Percentiles rank a stretch among this genome's conserved stretches.
Evolutionary conservation across 768 basidiomycete genomes (phyloP).

Genomic region (Coprinellus micaceus): DNA sequence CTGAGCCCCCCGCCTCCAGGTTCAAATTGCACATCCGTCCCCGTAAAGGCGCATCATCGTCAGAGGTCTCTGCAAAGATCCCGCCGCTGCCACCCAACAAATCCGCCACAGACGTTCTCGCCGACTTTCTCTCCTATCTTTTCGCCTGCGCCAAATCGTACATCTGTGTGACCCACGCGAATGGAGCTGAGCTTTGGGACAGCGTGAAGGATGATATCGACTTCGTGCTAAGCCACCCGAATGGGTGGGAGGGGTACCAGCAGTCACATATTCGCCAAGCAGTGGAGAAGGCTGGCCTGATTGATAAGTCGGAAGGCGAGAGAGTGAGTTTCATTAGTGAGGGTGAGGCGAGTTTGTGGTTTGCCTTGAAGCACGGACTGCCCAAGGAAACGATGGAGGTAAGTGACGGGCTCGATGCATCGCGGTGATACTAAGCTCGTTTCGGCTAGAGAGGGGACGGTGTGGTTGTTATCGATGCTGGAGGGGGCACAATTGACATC

Average conservation of each 20-base stretch:
- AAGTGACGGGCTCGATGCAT: background rate
- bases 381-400: slow-evolving; percentile 7
- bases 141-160: slow-evolving; percentile 7
- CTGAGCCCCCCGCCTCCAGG: background rate
- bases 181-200: slow-evolving; percentile 9
- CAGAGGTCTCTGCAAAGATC: background rate
- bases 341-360: slow-evolving; percentile 11
- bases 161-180: slow-evolving; percentile 10
- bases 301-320: slow-evolving; percentile 12
- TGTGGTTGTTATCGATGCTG: slow-evolving; percentile 54
- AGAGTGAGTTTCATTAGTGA: slow-evolving; percentile 12
- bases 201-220: slow-evolving; percentile 22
- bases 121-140: slow-evolving; percentile 14
- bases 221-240: slow-evolving; percentile 14
- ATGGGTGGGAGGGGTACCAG: slow-evolving; percentile 15
- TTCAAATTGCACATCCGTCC: slow-evolving; percentile 17
- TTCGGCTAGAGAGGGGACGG: slow-evolving; percentile 37
- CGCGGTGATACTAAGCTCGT: background rate
- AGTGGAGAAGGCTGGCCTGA: slow-evolving; percentile 10
- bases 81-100: slow-evolving; percentile 7
- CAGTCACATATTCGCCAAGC: slow-evolving; percentile 12
- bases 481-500: slow-evolving; percentile 59
- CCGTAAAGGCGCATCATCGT: slow-evolving; percentile 3
- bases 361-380: slow-evolving; percentile 7
- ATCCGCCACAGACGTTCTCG: slow-evolving; percentile 8